phyloP scores from a whole-genome alignment of 495 filamentous ascomycete genomes.

The Aspergillus egyptiacus region DNA sequence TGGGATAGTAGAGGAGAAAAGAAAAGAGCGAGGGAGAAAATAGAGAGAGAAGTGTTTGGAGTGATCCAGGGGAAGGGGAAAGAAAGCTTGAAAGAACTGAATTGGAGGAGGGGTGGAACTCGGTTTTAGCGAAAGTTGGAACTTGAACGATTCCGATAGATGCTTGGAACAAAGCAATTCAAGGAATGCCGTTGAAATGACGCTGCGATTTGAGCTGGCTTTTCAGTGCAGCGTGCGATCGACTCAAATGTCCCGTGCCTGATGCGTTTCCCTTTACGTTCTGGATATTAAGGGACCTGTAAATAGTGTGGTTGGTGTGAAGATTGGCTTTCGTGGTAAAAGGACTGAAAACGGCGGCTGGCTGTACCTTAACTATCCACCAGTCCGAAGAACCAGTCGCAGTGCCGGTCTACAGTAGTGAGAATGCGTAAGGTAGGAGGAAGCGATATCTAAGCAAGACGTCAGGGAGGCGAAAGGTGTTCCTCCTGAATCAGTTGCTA shows the following conservation, averaged over 20 bases:
- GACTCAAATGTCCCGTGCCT: too few relatives aligned
- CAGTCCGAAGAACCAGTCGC: conserved; percentile 7
- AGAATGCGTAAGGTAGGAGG: conserved; percentile 7
- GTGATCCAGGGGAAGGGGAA: conserved; percentile 12
- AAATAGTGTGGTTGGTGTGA: conserved; percentile 2
- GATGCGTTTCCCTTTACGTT: conserved; percentile 3
- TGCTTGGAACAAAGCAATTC: conserved; percentile 21
- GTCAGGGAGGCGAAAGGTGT: neutral
- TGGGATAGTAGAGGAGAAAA: conserved; percentile 1
- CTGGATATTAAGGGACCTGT: neutral
- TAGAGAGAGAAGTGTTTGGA: conserved; percentile 4
- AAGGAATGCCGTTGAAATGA: conserved; percentile 8
- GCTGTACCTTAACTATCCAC: too few relatives aligned
- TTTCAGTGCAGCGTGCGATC: too few relatives aligned
- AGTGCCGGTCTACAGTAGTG: neutral
- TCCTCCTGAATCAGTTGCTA: too few relatives aligned
- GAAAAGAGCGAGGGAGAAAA: conserved; percentile 15
- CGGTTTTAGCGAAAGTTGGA: conserved; percentile 19
- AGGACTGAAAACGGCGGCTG: conserved; percentile 19
- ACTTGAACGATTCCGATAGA: conserved; percentile 6
- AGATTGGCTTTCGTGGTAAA: conserved; percentile 7
- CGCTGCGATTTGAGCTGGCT: too few relatives aligned
- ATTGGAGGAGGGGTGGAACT: conserved; percentile 11
- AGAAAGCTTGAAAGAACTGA: conserved; percentile 12
- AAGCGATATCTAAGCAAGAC: conserved; percentile 4